Conservation (phyloP, 192 early-diverging fungal genomes). For the Spizellomyces sp. region DNA sequence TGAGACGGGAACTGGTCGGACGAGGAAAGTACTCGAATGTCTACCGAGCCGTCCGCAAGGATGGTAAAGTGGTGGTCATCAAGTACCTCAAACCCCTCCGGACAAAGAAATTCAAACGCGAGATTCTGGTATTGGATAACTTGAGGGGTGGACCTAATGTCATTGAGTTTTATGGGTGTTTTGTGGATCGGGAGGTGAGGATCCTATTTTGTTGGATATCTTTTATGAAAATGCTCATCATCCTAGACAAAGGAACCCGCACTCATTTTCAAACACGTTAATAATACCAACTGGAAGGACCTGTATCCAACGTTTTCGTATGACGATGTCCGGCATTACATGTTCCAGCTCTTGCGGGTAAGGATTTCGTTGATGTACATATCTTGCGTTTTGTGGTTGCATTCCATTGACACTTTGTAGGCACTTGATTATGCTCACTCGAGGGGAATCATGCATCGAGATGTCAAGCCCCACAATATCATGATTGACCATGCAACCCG, state of each 20-base stretch:
- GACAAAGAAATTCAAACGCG: constrained; percentile 36
- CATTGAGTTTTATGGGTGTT: constrained; percentile 16
- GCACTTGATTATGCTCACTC: constrained; percentile 41
- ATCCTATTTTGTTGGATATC: too few relatives aligned
- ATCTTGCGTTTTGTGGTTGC: too few relatives aligned
- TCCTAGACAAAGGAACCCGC: constrained; percentile 30
- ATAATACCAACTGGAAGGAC: constrained; percentile 39
- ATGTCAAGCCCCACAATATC: constrained; percentile 59
- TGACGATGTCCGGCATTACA: constrained; percentile 34
- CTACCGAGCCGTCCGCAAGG: constrained; percentile 13
- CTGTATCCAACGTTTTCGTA: constrained; percentile 36
- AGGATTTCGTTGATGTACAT: neutral
- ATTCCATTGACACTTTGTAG: neutral
- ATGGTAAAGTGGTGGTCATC: constrained; percentile 13
- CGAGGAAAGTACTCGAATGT: constrained; percentile 19
- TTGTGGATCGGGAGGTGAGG: neutral
- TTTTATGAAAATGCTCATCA: neutral
- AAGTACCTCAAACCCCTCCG: constrained; percentile 42
- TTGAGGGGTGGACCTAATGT: constrained; percentile 47
- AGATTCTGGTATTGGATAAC: constrained; percentile 46
- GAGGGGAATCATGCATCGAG: constrained; percentile 54
- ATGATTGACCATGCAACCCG: constrained; percentile 31
- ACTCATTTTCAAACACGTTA: constrained; percentile 29
- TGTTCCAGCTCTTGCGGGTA: constrained; percentile 33
- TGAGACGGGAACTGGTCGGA: constrained; percentile 5